Conservation (phyloP, 169 alveolate species). For the Plasmodium sp. region DNA sequence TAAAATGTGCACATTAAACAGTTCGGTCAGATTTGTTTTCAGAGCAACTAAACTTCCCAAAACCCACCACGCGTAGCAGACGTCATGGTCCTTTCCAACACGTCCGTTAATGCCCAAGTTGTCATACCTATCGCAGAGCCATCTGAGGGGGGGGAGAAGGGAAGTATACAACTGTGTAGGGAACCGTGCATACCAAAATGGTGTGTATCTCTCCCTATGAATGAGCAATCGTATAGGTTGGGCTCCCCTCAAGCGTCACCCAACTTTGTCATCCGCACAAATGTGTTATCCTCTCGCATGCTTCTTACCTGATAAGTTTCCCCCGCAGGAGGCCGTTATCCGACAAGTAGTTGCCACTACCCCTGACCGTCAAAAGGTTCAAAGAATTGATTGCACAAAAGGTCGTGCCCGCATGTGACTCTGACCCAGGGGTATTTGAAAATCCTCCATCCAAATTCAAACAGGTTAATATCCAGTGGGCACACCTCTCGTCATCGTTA, state of each 20-base stretch:
- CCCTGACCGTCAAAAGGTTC: slow-evolving; percentile 5
- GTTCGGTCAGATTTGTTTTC: slow-evolving; percentile 6
- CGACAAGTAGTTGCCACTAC: background rate
- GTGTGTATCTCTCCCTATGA: background rate
- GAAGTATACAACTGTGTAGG: background rate
- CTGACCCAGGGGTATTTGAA: slow-evolving; percentile 64
- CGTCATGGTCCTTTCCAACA: slow-evolving; percentile 80
- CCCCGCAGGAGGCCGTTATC: background rate
- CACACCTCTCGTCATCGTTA: slow-evolving; percentile 13
- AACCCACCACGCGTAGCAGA: slow-evolving; percentile 85
- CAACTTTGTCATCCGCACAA: background rate
- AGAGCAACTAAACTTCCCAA: slow-evolving; percentile 75
- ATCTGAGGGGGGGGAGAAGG: slow-evolving; percentile 14
- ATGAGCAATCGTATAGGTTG: background rate
- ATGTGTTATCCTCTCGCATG: background rate
- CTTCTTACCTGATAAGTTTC: slow-evolving; percentile 8
- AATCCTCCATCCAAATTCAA: slow-evolving; percentile 84
- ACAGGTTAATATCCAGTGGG: slow-evolving; percentile 69
- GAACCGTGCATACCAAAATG: background rate
- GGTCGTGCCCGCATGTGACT: slow-evolving; percentile 83
- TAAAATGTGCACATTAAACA: slow-evolving; percentile 39
- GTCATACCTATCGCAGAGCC: slow-evolving; percentile 68
- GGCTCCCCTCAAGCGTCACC: background rate
- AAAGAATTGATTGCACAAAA: slow-evolving; percentile 77
- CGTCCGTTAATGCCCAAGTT: slow-evolving; percentile 80